Percentiles rank a stretch among this genome's conserved stretches.
phyloP scores from a whole-genome alignment of 2,329 filamentous ascomycete genomes.

The Botrytis medusae region DNA sequence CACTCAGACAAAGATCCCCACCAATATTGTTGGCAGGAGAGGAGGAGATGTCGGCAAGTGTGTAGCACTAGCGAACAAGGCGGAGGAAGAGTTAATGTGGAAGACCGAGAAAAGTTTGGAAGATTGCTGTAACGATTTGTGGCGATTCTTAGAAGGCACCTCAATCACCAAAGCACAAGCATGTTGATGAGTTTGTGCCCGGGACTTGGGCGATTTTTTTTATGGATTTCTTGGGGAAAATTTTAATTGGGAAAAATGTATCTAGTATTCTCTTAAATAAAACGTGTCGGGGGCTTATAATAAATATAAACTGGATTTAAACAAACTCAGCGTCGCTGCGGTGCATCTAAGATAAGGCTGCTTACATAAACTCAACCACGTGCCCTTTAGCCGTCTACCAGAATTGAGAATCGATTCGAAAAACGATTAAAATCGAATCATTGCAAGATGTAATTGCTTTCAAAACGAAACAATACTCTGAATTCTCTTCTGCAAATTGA shows the following conservation, averaged over 20 bases:
- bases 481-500: background rate
- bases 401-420: background rate
- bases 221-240: background rate
- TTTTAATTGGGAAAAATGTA: background rate
- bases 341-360: constrained; percentile 7
- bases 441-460: background rate
- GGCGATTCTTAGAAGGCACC: constrained; percentile 30
- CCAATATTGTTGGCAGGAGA: constrained; percentile 43
- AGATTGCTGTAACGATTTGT: constrained; percentile 32
- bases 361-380: constrained; percentile 10
- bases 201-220: background rate
- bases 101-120: constrained; percentile 35
- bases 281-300: background rate
- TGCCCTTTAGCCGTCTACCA: background rate
- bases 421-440: background rate
- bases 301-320: background rate
- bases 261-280: background rate
- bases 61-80: constrained; percentile 45
- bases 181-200: background rate
- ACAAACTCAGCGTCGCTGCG: background rate
- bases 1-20: constrained; percentile 42
- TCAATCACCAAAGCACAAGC: background rate
- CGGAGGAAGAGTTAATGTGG: constrained; percentile 47
- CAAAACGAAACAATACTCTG: too few relatives aligned
- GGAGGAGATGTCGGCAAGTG: constrained; percentile 48